Evolutionary conservation across 148 eudicot species (phyloP), one percentile per base, ranked within the genome.

Genomic region (Camellia granthamiana): DNA sequence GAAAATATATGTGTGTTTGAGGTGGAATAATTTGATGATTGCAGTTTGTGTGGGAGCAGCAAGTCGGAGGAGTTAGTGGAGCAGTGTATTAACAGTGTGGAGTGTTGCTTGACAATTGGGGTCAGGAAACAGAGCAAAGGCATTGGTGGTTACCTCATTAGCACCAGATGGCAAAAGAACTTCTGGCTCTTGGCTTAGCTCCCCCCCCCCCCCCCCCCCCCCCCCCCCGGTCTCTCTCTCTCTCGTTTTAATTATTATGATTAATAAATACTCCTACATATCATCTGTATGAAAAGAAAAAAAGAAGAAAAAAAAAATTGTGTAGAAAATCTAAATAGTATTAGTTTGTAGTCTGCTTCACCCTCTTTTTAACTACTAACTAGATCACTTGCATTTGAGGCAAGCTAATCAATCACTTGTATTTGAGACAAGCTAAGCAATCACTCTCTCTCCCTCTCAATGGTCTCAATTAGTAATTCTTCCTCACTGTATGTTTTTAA

Each of bases 131-230:
- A 93, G 75, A 90, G 96, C 92, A 88, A 89, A 76, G 90, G 96
- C 78, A 87, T 92, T 81, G 93, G 97, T 64, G 98, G 98, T 0
- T 93, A 91, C 86, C 97, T 95, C 47, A 92, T 95, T 78, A 95
- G 96, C 92, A 93, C 98, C 60, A 89, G 97, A 82, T 95, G 95
- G 95, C 98, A 93, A 84, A 93, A 90, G 85, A 92, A 95, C 78
- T 95, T 95, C 93, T 95, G 98, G 98, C 98, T 95, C 63, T 90
- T 95, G 65, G 98, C 98, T 47, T 92, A 81, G 84, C 38, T 62
- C 54, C 69, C 38, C 38, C n/a, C n/a, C n/a, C n/a, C n/a, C n/a
- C n/a, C n/a, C n/a, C n/a, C n/a, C n/a, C n/a, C n/a, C n/a, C n/a
- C n/a, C n/a, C n/a, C n/a, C n/a, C n/a, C n/a, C n/a, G n/a, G n/a